phyloP scores from a whole-genome alignment of 2,329 filamentous ascomycete genomes.

The Sclerotinia borealis region DNA sequence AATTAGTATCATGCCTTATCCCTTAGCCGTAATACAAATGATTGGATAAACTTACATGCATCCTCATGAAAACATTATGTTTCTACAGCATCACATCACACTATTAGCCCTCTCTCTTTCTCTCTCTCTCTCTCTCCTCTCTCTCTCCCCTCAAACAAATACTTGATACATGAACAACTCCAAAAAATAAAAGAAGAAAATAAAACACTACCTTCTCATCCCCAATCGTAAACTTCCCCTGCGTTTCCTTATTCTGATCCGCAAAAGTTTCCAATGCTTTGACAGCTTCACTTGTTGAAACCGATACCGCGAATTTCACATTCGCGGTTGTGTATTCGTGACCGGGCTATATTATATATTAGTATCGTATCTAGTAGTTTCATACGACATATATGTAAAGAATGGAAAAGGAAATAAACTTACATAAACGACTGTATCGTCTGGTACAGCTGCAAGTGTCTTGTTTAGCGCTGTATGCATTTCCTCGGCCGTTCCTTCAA shows the following conservation, averaged over 20 bases:
- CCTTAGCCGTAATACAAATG: background rate
- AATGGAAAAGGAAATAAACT: slow-evolving; percentile 32
- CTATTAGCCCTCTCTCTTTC: no score
- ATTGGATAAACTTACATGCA: slow-evolving; percentile 51
- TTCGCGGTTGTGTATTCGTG: slow-evolving; percentile 99
- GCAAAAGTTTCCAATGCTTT: slow-evolving; percentile 73
- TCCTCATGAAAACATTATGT: slow-evolving; percentile 95
- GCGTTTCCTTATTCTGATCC: slow-evolving; percentile 75
- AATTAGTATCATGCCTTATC: slow-evolving; percentile 12
- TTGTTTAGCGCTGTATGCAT: slow-evolving; percentile 93
- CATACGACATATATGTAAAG: background rate
- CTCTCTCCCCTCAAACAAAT: no score
- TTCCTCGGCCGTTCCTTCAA: slow-evolving; percentile 81
- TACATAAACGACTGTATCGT: slow-evolving; percentile 89
- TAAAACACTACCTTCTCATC: slow-evolving; percentile 78
- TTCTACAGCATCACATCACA: no score
- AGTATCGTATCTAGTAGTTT: slow-evolving; percentile 18
- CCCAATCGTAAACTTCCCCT: slow-evolving; percentile 92
- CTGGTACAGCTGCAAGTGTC: slow-evolving; percentile 70
- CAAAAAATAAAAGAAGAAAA: no score
- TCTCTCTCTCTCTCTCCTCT: no score
- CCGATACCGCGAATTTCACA: slow-evolving; percentile 76
- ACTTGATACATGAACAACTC: slow-evolving; percentile 13
- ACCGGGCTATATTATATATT: slow-evolving; percentile 55
- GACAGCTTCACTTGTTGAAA: slow-evolving; percentile 68